Evolutionary conservation across 2,329 filamentous ascomycete species (phyloP), one percentile per base, ranked within the genome.

Genomic region (Arthrobotrys megalospora): DNA sequence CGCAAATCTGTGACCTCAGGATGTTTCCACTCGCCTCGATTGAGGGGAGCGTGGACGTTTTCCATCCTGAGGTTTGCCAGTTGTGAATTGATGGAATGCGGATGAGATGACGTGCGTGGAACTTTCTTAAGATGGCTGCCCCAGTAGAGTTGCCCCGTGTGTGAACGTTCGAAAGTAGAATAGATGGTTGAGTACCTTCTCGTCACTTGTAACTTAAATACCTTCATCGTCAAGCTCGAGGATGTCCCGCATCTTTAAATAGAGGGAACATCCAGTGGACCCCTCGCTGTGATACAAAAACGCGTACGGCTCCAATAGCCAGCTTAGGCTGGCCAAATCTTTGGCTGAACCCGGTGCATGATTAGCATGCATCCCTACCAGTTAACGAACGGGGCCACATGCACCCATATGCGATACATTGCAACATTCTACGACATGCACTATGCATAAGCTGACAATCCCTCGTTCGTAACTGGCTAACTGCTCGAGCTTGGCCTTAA

Each of bases 1-100:
- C 75, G 68, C 63, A 69, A 32, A 34, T 79, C 75, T 45, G 73
- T 77, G 32, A 71, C 43, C 19, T 70, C 66, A 4, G 73, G 66
- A 16, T 71, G 73, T 32, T 62, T 70, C 73, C 73, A 77, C 4
- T 71, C 66, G 11, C 73, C 73, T 24, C 36, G 43, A 34, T 73
- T 32, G n/a, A 43, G 24, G 10, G 55, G 36, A 16, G 55, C 36
- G n/a, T 60, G 34, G 10, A n/a, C 19, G 16, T 60, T 19, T 3
- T 38, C 55, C 55, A 60, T 60, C 28, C 2, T n/a, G 19, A 43
- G 24, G 55, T 24, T 60, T n/a, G 10, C n/a, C 41, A 6, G 52
- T 11, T 24, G 6, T 28, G 11, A 14, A 6, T 58, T 38, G 34
- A 12, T 41, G 7, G 52, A 38, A 38, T 38, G 16, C 21, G 34